Evolutionary conservation across 495 filamentous ascomycete genomes (phyloP).

Genomic region (Corynascus novoguineensis): DNA sequence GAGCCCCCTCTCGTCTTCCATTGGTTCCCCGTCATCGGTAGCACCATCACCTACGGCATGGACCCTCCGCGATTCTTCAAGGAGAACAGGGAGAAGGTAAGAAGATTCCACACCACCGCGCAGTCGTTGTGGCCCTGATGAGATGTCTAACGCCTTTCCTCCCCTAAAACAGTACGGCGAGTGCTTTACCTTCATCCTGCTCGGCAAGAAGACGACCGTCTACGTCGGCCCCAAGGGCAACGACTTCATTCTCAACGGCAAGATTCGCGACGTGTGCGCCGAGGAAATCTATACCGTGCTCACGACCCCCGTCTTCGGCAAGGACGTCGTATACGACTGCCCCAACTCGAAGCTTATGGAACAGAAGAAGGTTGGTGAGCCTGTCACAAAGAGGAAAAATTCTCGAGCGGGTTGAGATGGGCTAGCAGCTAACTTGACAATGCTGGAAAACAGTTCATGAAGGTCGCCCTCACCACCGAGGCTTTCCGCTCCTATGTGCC

Average conservation of each 20-base stretch:
- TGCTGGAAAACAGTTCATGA: conserved; percentile 64
- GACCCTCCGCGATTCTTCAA: conserved; percentile 77
- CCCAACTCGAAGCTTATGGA: conserved; percentile 65
- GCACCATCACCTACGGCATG: conserved; percentile 74
- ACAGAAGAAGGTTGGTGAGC: conserved; percentile 37
- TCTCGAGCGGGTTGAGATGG: not conserved
- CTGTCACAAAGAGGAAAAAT: not conserved
- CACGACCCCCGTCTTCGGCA: conserved; percentile 81
- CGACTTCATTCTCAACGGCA: conserved; percentile 82
- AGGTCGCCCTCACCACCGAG: conserved; percentile 71
- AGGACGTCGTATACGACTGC: conserved; percentile 83
- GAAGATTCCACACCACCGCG: too few relatives aligned
- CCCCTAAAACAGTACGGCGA: conserved; percentile 30
- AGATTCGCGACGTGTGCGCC: conserved; percentile 71
- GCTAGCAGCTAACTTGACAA: conserved; percentile 8
- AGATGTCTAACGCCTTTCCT: conserved; percentile 6
- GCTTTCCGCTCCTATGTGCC: conserved; percentile 74
- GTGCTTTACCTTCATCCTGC: conserved; percentile 71
- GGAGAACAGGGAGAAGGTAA: conserved; percentile 63
- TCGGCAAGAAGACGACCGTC: conserved; percentile 73
- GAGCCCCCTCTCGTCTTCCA: conserved; percentile 80
- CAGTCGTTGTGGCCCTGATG: too few relatives aligned
- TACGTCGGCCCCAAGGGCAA: conserved; percentile 73
- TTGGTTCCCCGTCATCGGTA: conserved; percentile 75
- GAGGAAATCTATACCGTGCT: conserved; percentile 78